phyloP scores from a whole-genome alignment of 768 basidiomycete species.

The Flagelloscypha sp. region DNA sequence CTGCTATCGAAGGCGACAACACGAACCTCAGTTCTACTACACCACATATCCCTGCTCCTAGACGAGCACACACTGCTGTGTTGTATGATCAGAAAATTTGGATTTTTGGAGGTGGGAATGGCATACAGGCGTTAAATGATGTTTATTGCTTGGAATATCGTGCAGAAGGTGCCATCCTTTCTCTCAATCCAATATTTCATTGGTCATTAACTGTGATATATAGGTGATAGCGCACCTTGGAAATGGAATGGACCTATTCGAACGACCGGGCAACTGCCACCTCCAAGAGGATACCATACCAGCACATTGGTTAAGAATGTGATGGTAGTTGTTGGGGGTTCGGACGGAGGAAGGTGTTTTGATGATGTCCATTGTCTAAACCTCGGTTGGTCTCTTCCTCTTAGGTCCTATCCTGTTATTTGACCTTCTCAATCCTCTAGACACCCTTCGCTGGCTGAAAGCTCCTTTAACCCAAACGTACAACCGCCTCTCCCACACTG shows the following conservation, averaged over 20 bases:
- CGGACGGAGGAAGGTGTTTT: constrained; percentile 84
- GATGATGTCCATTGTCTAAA: constrained; percentile 83
- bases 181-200: too few relatives aligned
- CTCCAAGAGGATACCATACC: constrained; percentile 80
- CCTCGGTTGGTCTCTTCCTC: constrained; percentile 49
- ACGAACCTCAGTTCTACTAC: constrained; percentile 4
- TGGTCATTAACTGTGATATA: too few relatives aligned
- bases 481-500: constrained; percentile 73
- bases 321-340: constrained; percentile 87
- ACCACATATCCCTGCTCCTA: constrained; percentile 55
- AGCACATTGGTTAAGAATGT: constrained; percentile 79
- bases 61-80: constrained; percentile 85
- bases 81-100: constrained; percentile 64
- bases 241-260: constrained; percentile 51
- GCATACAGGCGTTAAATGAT: constrained; percentile 82
- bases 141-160: constrained; percentile 48
- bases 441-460: constrained; percentile 39
- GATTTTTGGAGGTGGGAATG: constrained; percentile 93
- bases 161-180: too few relatives aligned
- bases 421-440: constrained; percentile 18
- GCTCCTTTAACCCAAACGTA: constrained; percentile 28
- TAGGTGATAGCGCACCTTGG: too few relatives aligned
- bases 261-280: constrained; percentile 48
- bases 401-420: neutral
- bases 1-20: constrained; percentile 19